Conservation (phyloP, 2,329 filamentous ascomycete species). For the Penicillium sp. region DNA sequence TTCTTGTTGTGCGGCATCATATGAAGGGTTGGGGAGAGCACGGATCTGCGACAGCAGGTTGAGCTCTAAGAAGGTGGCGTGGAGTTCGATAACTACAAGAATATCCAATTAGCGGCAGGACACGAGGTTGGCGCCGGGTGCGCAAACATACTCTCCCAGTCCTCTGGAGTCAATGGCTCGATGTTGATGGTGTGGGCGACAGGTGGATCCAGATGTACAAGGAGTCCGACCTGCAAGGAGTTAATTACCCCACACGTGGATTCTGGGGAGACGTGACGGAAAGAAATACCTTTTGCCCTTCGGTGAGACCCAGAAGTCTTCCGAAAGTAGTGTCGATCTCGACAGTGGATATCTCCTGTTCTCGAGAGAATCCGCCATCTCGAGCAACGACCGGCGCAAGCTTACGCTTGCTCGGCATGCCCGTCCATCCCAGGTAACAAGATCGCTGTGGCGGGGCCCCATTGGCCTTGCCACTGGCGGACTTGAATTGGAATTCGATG, state of each 20-base stretch:
- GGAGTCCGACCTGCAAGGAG: constrained; percentile 57
- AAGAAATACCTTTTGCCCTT: constrained; percentile 75
- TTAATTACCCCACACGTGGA: constrained; percentile 41
- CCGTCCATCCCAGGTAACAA: constrained; percentile 92
- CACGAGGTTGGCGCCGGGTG: background rate
- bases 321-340: constrained; percentile 89
- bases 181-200: constrained; percentile 94
- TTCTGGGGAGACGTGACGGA: background rate
- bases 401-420: constrained; percentile 91
- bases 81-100: constrained; percentile 80
- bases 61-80: constrained; percentile 92
- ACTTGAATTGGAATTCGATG: constrained; percentile 82
- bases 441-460: constrained; percentile 64
- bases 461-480: constrained; percentile 57
- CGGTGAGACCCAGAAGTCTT: constrained; percentile 72
- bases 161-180: constrained; percentile 89
- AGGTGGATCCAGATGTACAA: constrained; percentile 86
- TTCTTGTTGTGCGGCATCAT: constrained; percentile 56
- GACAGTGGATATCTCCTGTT: constrained; percentile 76
- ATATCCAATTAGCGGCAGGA: background rate
- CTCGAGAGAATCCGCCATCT: constrained; percentile 70
- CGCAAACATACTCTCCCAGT: constrained; percentile 77
- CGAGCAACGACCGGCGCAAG: constrained; percentile 72
- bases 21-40: constrained; percentile 84
- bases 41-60: constrained; percentile 93